These are phyloP conservation scores for Venturia aucupariae DNA, from an alignment of 2,329 filamentous ascomycete species.

Conservation along the genomic window DNA sequence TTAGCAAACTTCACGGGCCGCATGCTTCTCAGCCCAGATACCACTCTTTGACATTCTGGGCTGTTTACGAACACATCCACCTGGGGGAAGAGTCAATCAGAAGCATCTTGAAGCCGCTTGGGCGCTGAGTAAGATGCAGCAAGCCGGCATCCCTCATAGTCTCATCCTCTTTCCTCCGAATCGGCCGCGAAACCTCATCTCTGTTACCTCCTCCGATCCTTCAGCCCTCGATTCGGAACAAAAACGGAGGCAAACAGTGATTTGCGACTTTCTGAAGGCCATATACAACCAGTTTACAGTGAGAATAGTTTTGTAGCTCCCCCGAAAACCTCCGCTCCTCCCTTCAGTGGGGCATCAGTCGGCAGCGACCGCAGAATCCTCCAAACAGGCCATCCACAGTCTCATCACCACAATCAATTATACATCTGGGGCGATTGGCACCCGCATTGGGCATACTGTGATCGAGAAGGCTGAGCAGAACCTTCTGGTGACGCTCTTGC, in stretches of 20 bases:
- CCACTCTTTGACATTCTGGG: neutral
- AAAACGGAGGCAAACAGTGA: neutral
- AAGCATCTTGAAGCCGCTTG: neutral
- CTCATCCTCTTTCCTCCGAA: neutral
- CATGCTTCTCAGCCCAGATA: neutral
- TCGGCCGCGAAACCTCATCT: neutral
- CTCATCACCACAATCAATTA: neutral
- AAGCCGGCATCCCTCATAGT: neutral
- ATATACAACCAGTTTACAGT: neutral
- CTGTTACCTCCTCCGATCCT: neutral
- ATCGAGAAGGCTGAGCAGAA: neutral
- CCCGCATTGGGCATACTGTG: neutral
- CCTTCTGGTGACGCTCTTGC: neutral
- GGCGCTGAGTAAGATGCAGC: neutral
- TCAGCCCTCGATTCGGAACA: neutral
- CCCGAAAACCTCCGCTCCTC: neutral
- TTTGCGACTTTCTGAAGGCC: neutral
- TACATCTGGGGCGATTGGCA: neutral
- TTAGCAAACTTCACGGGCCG: neutral
- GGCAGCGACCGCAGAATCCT: neutral
- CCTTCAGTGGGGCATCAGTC: neutral
- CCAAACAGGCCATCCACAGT: neutral
- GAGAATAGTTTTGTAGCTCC: neutral
- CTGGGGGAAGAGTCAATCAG: neutral
- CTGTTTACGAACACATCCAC: neutral